Evolutionary conservation across 441 rosid genomes (phyloP), one percentile per base, ranked within the genome.

Genomic region (Adansonia gregorii): DNA sequence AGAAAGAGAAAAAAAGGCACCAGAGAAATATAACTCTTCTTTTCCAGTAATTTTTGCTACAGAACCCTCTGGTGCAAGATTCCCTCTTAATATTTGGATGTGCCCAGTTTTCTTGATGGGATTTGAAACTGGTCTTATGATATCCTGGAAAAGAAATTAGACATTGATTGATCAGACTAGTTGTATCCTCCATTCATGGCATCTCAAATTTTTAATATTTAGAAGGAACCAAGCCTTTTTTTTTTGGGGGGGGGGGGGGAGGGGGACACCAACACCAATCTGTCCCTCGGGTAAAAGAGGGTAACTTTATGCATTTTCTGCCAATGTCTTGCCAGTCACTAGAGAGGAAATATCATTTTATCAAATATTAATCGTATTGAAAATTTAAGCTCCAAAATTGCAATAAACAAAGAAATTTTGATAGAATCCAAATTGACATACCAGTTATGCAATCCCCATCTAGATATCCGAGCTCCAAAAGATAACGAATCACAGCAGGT

Each of bases 31-130:
- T 20, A 94, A 84, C 43, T 98, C 99, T 83, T 95, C 99, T 84
- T 96, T 96, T 82, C 99, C 99, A 1, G 99, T 96, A 81, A 96
- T 95, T 85, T 96, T 96, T 67, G 99, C 99, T 48, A 96, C 97
- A 78, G 97, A 96, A 81, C 99, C 99, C 27, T 94, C 91, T 9
- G 99, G 97, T 41, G 99, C 97, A 75, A 96, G 86, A 86, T 96
- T 95, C 79, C 99, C 98, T 43, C 86, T 61, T 61, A 31, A 61
- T 61, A 61, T 61, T 61, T 61, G 67, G 67, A 61, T 61, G 45
- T 61, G 67, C 69, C 97, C 99, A 10, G 99, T 94, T 89, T 88
- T 73, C 89, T 96, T 96, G 81, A 96, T 94, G 67, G 99, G 99
- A 72, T 90, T 90, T 77, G 90, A 87, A 78, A 90, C 19, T 14